These are phyloP conservation scores for Ogataea paraovalis DNA, from an alignment of 805 yeast species.

Conservation along the genomic window DNA sequence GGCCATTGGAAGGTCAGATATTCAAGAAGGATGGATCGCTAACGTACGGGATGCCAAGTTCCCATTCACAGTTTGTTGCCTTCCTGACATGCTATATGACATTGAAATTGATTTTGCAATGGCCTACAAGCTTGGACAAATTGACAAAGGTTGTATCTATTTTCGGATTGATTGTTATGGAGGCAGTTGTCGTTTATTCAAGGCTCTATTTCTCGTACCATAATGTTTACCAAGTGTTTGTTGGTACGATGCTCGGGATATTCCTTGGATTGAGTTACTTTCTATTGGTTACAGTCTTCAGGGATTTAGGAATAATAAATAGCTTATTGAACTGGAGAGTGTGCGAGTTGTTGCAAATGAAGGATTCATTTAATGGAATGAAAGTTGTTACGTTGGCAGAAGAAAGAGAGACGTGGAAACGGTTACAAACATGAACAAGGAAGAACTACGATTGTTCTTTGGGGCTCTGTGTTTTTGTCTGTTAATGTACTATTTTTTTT, in stretches of 20 bases:
- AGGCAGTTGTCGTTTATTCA: constrained; percentile 55
- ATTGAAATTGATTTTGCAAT: constrained; percentile 39
- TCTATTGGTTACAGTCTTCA: constrained; percentile 43
- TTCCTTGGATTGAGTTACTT: constrained; percentile 58
- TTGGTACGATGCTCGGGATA: constrained; percentile 66
- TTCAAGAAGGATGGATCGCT: constrained; percentile 28
- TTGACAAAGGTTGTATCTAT: constrained; percentile 31
- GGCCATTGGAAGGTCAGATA: constrained; percentile 54
- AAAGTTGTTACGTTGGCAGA: constrained; percentile 11
- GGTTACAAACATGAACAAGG: not conserved
- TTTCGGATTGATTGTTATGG: constrained; percentile 23
- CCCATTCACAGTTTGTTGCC: constrained; percentile 95
- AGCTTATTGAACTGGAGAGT: constrained; percentile 61
- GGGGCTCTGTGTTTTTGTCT: not conserved
- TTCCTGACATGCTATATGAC: constrained; percentile 60
- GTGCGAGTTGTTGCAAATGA: constrained; percentile 46
- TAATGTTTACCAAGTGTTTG: constrained; percentile 63
- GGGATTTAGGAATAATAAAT: constrained; percentile 66
- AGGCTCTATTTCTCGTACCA: constrained; percentile 81
- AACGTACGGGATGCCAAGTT: constrained; percentile 94
- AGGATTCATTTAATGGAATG: constrained; percentile 46
- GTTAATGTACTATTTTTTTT: not conserved
- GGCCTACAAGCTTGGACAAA: constrained; percentile 34
- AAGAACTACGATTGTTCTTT: not conserved
- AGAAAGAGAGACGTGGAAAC: constrained; percentile 26